phyloP scores from a whole-genome alignment of 1,139 yeast genomes.

The Blastobotrys serpentis region DNA sequence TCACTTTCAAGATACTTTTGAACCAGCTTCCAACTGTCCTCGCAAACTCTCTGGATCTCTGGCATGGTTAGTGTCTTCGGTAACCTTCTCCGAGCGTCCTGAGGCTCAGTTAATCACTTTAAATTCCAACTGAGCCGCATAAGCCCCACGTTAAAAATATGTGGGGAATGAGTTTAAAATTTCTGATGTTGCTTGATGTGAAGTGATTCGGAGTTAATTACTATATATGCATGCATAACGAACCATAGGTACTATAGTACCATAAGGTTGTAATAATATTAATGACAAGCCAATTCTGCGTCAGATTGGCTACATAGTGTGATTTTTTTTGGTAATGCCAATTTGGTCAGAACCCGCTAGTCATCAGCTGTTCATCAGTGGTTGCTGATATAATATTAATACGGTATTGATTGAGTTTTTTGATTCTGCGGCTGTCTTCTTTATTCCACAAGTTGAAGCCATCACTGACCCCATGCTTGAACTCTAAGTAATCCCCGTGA shows the following conservation, averaged over 20 bases:
- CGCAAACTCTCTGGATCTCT: constrained; percentile 19
- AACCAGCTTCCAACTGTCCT: constrained; percentile 22
- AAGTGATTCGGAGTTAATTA: too few species aligned
- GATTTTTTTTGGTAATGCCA: too few species aligned
- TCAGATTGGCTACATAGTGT: too few species aligned
- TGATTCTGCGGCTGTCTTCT: constrained; percentile 37
- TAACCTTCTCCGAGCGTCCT: too few species aligned
- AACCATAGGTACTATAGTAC: too few species aligned
- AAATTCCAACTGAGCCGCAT: constrained; percentile 5
- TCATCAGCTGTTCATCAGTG: not conserved
- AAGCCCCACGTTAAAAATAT: not conserved
- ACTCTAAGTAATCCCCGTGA: constrained; percentile 29
- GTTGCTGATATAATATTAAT: constrained; percentile 5
- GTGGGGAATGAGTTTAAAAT: not conserved
- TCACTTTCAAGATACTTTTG: constrained; percentile 24
- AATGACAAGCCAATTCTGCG: too few species aligned
- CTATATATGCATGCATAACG: too few species aligned
- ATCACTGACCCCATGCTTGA: constrained; percentile 26
- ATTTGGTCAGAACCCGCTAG: too few species aligned
- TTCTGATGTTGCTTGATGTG: not conserved
- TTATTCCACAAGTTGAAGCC: constrained; percentile 34
- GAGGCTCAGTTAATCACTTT: too few species aligned
- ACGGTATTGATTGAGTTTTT: constrained; percentile 35
- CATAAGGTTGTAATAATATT: too few species aligned
- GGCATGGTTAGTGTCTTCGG: constrained; percentile 8